Percentiles rank a stretch among this genome's conserved stretches.
Evolutionary conservation across 2,329 filamentous ascomycete species (phyloP).

Genomic region (Pyrenophora teres): DNA sequence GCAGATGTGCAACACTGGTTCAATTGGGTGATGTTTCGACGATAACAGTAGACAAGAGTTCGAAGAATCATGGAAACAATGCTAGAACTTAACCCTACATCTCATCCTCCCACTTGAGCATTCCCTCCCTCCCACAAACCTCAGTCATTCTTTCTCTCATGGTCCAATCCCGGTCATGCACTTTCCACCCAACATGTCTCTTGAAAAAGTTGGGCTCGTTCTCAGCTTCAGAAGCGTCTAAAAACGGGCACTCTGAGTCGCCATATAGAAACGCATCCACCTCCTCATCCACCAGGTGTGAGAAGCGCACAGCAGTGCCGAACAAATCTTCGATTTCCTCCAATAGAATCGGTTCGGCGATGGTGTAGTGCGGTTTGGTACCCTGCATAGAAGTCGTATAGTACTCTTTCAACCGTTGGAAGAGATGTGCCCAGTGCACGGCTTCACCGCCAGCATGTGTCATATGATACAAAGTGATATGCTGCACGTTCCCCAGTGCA

Average conservation of each 20-base stretch:
- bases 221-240: not conserved
- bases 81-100: not conserved
- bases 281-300: conserved; percentile 12
- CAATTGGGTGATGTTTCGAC: too few species aligned
- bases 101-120: not conserved
- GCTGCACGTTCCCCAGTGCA: not conserved
- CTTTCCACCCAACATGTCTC: conserved; percentile 14
- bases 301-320: not conserved
- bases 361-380: not conserved
- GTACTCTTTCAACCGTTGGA: not conserved
- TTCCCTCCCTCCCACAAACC: not conserved
- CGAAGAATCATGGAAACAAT: too few species aligned
- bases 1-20: too few species aligned
- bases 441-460: not conserved
- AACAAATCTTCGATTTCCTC: not conserved
- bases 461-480: conserved; percentile 1
- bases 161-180: conserved; percentile 9
- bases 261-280: conserved; percentile 13
- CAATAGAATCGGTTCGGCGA: not conserved
- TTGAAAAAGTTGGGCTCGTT: not conserved
- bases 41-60: too few species aligned
- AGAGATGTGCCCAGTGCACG: not conserved
- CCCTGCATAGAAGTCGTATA: not conserved
- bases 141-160: conserved; percentile 5
- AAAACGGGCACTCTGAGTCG: conserved; percentile 11